phyloP scores from a whole-genome alignment of 2,329 filamentous ascomycete genomes.

The Aspergillus sp. region DNA sequence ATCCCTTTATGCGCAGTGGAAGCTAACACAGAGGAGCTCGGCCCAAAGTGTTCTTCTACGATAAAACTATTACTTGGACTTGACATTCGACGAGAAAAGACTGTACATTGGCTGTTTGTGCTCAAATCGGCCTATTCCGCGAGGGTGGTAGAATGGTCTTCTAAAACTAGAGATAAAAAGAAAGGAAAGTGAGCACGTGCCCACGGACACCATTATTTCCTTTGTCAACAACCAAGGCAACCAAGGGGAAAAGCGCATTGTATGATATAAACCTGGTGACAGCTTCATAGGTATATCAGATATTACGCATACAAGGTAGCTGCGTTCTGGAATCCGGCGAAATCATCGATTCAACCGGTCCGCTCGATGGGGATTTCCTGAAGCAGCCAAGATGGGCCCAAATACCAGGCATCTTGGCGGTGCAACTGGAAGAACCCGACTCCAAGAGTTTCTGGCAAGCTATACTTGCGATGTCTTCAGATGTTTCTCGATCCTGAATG shows the following conservation, averaged over 20 bases:
- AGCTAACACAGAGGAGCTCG: too few species aligned
- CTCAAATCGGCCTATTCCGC: not conserved
- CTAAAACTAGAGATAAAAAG: not conserved
- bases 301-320: not conserved
- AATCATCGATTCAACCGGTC: not conserved
- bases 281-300: not conserved
- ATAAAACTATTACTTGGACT: not conserved
- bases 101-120: not conserved
- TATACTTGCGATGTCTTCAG: not conserved
- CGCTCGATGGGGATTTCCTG: not conserved
- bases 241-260: not conserved
- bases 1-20: too few species aligned
- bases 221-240: not conserved
- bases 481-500: not conserved
- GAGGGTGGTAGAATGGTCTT: not conserved
- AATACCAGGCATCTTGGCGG: not conserved
- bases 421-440: not conserved
- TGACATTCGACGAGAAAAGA: not conserved
- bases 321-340: not conserved
- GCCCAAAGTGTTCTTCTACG: not conserved
- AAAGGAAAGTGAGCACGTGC: conserved; percentile 9
- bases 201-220: not conserved
- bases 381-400: not conserved
- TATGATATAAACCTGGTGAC: not conserved
- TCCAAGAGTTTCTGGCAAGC: not conserved